Evolutionary conservation across 2,329 filamentous ascomycete species (phyloP).

Genomic region (Trichoderma semiorbis): DNA sequence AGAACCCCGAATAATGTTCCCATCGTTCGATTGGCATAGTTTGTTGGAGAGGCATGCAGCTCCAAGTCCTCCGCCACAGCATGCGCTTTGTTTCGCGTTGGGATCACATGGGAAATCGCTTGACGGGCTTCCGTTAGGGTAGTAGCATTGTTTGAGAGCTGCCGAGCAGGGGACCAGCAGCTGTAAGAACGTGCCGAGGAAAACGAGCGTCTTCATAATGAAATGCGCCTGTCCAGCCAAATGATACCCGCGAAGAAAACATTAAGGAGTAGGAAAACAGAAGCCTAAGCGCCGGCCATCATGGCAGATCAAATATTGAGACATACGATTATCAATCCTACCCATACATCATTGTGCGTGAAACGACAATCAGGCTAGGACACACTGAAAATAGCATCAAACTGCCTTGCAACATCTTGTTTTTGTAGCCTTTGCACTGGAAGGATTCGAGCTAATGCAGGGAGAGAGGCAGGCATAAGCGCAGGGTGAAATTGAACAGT

Average conservation of each 20-base stretch:
- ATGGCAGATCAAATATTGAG: neutral
- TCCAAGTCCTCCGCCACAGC: neutral
- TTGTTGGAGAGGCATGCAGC: neutral
- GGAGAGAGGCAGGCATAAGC: neutral
- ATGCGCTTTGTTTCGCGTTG: neutral
- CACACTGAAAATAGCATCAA: neutral
- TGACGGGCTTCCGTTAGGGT: neutral
- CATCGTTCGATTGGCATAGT: neutral
- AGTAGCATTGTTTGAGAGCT: neutral
- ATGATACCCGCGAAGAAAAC: neutral
- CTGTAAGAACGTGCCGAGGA: neutral
- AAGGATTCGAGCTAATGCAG: slow-evolving; percentile 11
- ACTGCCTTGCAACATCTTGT: neutral
- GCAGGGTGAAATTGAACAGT: neutral
- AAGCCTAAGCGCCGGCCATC: neutral
- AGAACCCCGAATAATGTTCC: neutral
- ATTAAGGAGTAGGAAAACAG: neutral
- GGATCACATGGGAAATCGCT: neutral
- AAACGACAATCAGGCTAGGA: neutral
- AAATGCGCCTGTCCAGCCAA: neutral
- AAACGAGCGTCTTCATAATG: neutral
- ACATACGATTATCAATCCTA: neutral
- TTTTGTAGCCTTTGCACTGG: neutral
- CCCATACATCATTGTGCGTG: neutral
- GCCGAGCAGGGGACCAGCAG: neutral